Conservation (phyloP, 129 eudicot species). For the Sambucus nigra region DNA sequence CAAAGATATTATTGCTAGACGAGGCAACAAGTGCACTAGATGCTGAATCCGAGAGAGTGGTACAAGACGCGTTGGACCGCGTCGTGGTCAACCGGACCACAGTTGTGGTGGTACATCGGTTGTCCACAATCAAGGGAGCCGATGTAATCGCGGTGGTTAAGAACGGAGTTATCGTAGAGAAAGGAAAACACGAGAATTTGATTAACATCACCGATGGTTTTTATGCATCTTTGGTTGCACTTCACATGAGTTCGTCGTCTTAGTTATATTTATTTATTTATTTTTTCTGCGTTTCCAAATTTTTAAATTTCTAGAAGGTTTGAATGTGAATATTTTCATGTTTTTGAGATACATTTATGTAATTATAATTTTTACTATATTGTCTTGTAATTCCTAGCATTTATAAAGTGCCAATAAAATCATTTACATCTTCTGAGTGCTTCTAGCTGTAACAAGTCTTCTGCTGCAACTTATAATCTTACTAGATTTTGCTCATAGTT, state of each 20-base stretch:
- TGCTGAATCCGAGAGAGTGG: slow-evolving; percentile 71
- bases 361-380: too few species aligned
- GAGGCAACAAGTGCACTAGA: slow-evolving; percentile 83
- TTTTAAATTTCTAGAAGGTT: too few species aligned
- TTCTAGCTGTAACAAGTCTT: too few species aligned
- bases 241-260: slow-evolving; percentile 30
- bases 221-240: slow-evolving; percentile 57
- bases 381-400: too few species aligned
- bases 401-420: too few species aligned
- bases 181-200: slow-evolving; percentile 51
- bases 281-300: not conserved
- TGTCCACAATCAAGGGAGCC: slow-evolving; percentile 67
- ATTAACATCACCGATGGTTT: slow-evolving; percentile 51
- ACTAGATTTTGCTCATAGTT: too few species aligned
- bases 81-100: slow-evolving; percentile 70
- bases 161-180: slow-evolving; percentile 63
- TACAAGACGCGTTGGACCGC: slow-evolving; percentile 57
- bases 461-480: too few species aligned
- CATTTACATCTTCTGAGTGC: too few species aligned
- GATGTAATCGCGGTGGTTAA: slow-evolving; percentile 68
- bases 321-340: too few species aligned
- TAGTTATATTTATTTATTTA: not conserved
- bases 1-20: slow-evolving; percentile 58
- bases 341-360: too few species aligned
- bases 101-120: slow-evolving; percentile 63